Base-by-base conservation (phyloP, 208 protist genomes). In the Trypanosoma avium region DNA sequence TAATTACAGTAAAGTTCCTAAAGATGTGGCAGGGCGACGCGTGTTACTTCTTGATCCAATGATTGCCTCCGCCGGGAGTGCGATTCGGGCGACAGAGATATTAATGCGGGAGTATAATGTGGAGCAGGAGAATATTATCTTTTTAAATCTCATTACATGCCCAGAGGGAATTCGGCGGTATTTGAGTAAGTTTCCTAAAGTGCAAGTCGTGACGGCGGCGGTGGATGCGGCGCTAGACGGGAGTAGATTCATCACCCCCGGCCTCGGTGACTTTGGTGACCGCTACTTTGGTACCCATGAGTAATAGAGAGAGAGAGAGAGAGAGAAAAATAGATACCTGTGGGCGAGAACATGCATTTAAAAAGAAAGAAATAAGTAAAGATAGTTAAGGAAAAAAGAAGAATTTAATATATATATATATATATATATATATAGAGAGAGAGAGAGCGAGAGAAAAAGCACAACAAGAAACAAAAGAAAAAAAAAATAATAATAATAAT, bases 11-110 rank as follows among this genome's bases (percentile, higher is more conserved):
- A 99, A 99, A 79, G 71, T 99, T 63, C 97, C 98, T 9, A 75
- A 78, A 12, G 97, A 99, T 76, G 94, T 99, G 21, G 62, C 73
- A 19, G 56, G 62, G 9, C 87, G 97, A 21, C 78, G 84, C 22
- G 95, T 99, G 42, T 79, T 99, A 45, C 82, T 99, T 43, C 75
- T 99, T 19, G 98, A 99, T 67, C 98, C 98, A 24, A 98, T 99
- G 93, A 93, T 98, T 38, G 97, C 97, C 42, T 93, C 92, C 0
- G 94, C 91, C n/a, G 94, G 94, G n/a, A 92, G 82, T 61, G 89
- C 78, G 13, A 81, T 90, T 72, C 60, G 64, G 33, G 89, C 91
- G 19, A 84, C 82, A 42, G 70, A 90, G 48, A 87, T 97, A 26
- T 74, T 98, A 12, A 75, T 86, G 36, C 1, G 81, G 1, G 70